phyloP scores from a whole-genome alignment of 106 monocot genomes.

The Platanthera zijinensis region DNA sequence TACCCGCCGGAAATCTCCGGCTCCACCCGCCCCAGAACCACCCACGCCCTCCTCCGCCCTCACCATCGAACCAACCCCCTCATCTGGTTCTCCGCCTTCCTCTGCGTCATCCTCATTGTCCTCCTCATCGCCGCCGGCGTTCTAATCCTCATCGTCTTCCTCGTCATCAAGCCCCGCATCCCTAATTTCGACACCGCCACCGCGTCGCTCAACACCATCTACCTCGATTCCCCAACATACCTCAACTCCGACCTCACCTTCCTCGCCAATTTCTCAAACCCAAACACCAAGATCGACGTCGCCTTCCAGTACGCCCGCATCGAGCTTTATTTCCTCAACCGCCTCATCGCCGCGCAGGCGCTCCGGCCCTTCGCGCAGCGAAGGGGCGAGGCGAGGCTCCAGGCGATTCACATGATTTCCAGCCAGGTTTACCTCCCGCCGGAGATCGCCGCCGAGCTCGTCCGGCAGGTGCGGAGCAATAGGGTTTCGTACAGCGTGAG shows the following conservation, averaged over 20 bases:
- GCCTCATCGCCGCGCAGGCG: constrained; percentile 46
- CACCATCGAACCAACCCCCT: constrained; percentile 49
- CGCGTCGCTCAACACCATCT: constrained; percentile 70
- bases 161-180: constrained; percentile 57
- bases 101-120: constrained; percentile 71
- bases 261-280: constrained; percentile 86
- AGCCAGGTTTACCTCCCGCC: constrained; percentile 67
- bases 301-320: constrained; percentile 43
- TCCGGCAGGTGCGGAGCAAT: constrained; percentile 42
- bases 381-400: constrained; percentile 40
- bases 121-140: constrained; percentile 62
- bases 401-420: constrained; percentile 65
- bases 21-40: constrained; percentile 6
- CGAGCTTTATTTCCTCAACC: constrained; percentile 63
- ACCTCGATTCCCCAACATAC: constrained; percentile 59
- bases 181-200: constrained; percentile 50
- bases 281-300: constrained; percentile 61
- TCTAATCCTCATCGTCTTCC: constrained; percentile 67
- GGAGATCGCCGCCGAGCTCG: constrained; percentile 30
- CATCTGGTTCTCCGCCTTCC: constrained; percentile 48
- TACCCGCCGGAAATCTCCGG: not conserved
- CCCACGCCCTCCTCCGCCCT: constrained; percentile 46
- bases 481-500: constrained; percentile 50
- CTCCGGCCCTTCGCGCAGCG: constrained; percentile 52
- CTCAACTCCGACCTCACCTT: constrained; percentile 73